Percentiles rank a stretch among this genome's conserved stretches.
These are phyloP conservation scores for Candida tetrigidarum DNA, from an alignment of 1,139 yeast genomes.

Conservation along the genomic window DNA sequence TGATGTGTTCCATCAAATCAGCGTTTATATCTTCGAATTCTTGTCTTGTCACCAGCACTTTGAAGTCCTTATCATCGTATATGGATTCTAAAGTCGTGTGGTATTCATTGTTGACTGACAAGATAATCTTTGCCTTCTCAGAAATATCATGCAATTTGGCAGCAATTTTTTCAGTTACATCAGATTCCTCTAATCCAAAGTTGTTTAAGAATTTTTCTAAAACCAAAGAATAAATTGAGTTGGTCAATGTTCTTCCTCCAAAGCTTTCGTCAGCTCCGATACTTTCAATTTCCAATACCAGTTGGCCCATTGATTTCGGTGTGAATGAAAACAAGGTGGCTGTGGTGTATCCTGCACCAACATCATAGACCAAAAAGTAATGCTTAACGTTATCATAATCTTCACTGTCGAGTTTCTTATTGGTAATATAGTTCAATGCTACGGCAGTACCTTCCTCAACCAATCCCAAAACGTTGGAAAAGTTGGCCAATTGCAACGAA, in stretches of 20 bases:
- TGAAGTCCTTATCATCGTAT: conserved; percentile 74
- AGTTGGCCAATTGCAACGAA: conserved; percentile 72
- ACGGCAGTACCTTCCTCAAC: conserved; percentile 93
- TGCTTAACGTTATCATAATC: conserved; percentile 46
- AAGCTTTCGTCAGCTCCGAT: conserved; percentile 66
- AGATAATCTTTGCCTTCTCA: conserved; percentile 82
- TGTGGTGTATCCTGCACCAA: conserved; percentile 92
- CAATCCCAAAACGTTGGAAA: conserved; percentile 61
- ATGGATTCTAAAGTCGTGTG: conserved; percentile 71
- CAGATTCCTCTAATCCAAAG: conserved; percentile 38
- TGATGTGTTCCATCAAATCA: conserved; percentile 48
- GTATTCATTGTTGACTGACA: conserved; percentile 87
- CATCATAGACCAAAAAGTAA: conserved; percentile 78
- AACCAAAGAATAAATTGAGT: conserved; percentile 62
- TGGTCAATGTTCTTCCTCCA: conserved; percentile 80
- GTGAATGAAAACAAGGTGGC: conserved; percentile 78
- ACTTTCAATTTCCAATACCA: conserved; percentile 66
- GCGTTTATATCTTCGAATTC: conserved; percentile 71
- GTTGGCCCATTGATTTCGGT: conserved; percentile 42
- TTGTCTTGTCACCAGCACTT: conserved; percentile 63
- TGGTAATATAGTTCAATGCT: conserved; percentile 74
- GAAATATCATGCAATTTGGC: conserved; percentile 80
- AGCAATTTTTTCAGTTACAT: conserved; percentile 57
- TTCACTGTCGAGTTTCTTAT: conserved; percentile 42
- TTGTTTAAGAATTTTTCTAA: conserved; percentile 56